phyloP scores from a whole-genome alignment of 2,329 filamentous ascomycete genomes.

The Exutisphaerella laricina region DNA sequence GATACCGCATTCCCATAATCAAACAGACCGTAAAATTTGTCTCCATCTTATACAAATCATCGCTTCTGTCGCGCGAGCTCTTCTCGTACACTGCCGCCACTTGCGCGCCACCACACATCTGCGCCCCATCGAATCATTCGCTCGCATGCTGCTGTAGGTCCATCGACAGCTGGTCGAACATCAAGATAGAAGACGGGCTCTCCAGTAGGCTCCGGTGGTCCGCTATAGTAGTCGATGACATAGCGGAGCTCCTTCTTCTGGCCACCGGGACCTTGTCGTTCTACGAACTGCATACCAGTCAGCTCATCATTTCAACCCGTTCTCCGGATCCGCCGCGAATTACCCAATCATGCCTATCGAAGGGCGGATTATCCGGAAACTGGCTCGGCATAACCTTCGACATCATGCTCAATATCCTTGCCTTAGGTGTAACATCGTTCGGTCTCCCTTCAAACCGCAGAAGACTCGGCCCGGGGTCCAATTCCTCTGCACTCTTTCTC shows the following conservation, averaged over 20 bases:
- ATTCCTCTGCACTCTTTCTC: slow-evolving; percentile 16
- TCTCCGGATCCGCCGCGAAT: too few species aligned
- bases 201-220: slow-evolving; percentile 71
- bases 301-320: not conserved
- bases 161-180: slow-evolving; percentile 80
- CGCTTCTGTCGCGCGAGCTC: slow-evolving; percentile 32
- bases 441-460: slow-evolving; percentile 85
- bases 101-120: slow-evolving; percentile 89
- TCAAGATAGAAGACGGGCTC: slow-evolving; percentile 96
- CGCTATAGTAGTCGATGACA: slow-evolving; percentile 78
- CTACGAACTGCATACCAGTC: slow-evolving; percentile 53
- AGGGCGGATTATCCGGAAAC: slow-evolving; percentile 77
- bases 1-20: slow-evolving; percentile 4
- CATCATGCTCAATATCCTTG: slow-evolving; percentile 73
- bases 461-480: slow-evolving; percentile 60
- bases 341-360: slow-evolving; percentile 93
- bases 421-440: slow-evolving; percentile 85
- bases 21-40: too few species aligned
- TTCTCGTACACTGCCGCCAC: slow-evolving; percentile 61
- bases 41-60: slow-evolving; percentile 1
- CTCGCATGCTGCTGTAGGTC: slow-evolving; percentile 73
- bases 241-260: slow-evolving; percentile 76
- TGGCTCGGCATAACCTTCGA: slow-evolving; percentile 72
- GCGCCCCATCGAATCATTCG: slow-evolving; percentile 82
- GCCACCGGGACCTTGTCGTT: slow-evolving; percentile 61